phyloP scores from a whole-genome alignment of 257 asterid genomes.

The Ocimum tenuiflorum region DNA sequence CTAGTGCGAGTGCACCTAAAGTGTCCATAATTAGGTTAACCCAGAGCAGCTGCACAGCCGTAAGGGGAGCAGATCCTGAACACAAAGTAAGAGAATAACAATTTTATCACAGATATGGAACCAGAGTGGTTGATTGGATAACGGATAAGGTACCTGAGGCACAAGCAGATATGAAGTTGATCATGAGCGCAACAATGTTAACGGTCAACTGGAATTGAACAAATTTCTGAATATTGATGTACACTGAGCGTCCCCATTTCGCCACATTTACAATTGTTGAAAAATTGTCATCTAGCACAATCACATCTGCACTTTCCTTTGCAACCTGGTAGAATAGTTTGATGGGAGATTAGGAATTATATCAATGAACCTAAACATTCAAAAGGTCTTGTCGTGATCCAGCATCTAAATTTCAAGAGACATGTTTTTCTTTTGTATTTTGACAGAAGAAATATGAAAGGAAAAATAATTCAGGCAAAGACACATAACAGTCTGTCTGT shows the following conservation, averaged over 20 bases:
- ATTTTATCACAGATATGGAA: not conserved
- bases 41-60: constrained; percentile 98
- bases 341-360: not conserved
- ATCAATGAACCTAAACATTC: not conserved
- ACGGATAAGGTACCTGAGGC: constrained; percentile 64
- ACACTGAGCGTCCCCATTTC: no score
- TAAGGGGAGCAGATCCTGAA: constrained; percentile 96
- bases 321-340: constrained; percentile 61
- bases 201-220: no score
- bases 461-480: no score
- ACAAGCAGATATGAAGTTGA: constrained; percentile 86
- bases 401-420: not conserved
- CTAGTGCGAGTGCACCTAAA: constrained; percentile 94
- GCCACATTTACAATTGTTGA: no score
- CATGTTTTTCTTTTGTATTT: not conserved
- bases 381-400: no score
- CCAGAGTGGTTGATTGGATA: not conserved
- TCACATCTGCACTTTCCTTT: constrained; percentile 93
- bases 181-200: constrained; percentile 85
- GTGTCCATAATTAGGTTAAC: constrained; percentile 99
- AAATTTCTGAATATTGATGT: no score
- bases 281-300: no score
- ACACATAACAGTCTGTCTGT: no score
- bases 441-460: not conserved
- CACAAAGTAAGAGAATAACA: not conserved